Evolutionary conservation across 768 basidiomycete genomes (phyloP).

Genomic region (Macrolepiota albuminosa): DNA sequence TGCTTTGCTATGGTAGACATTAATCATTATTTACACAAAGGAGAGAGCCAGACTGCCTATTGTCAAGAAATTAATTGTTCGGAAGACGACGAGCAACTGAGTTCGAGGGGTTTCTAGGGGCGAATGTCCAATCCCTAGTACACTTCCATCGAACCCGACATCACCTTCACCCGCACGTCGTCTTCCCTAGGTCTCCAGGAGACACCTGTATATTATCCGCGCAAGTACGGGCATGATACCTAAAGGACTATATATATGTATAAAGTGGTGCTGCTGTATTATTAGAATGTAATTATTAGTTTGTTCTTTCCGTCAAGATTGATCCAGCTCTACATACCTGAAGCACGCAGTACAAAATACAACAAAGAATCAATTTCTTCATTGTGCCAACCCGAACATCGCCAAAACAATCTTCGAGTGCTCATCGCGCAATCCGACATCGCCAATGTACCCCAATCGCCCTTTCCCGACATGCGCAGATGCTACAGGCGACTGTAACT

Average conservation of each 20-base stretch:
- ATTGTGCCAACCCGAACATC: constrained; percentile 23
- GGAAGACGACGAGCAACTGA: neutral
- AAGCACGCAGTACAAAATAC: neutral
- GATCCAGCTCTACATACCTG: neutral
- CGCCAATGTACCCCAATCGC: constrained; percentile 30
- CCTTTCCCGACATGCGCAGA: constrained; percentile 22
- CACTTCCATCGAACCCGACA: neutral
- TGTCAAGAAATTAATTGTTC: constrained; percentile 2
- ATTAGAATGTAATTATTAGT: neutral
- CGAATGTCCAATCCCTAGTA: neutral
- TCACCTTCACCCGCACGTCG: neutral
- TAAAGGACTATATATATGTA: neutral
- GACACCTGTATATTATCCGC: neutral
- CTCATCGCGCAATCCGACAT: constrained; percentile 24
- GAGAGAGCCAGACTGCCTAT: neutral
- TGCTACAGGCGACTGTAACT: constrained; percentile 24
- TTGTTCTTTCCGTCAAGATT: neutral
- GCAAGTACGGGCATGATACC: neutral
- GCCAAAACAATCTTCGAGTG: constrained; percentile 24
- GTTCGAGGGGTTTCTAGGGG: neutral
- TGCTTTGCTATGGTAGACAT: neutral
- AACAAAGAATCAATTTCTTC: neutral
- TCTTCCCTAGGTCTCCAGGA: neutral
- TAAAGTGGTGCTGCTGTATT: neutral
- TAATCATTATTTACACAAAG: neutral